Percentiles rank a stretch among this genome's conserved stretches.
Evolutionary conservation across 805 yeast genomes (phyloP).

Genomic region (Lipomyces anomalus): DNA sequence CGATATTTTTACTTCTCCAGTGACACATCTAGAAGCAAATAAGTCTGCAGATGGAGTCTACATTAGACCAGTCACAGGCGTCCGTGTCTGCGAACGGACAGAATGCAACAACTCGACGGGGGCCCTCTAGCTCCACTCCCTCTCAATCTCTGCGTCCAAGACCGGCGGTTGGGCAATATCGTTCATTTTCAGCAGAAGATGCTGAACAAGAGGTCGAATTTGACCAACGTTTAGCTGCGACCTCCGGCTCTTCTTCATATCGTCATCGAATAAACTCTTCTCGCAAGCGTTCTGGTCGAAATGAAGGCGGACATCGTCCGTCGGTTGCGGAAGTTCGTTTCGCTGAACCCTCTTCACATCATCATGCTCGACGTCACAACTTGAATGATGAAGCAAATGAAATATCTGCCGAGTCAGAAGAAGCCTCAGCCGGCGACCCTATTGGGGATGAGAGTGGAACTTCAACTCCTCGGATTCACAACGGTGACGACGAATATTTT

Average conservation of each 20-base stretch:
- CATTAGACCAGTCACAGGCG: too few species aligned
- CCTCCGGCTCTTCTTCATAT: conserved; percentile 5
- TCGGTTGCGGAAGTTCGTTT: conserved; percentile 21
- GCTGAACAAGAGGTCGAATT: conserved; percentile 14
- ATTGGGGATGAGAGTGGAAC: conserved; percentile 23
- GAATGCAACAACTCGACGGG: too few species aligned
- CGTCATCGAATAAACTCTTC: conserved; percentile 8
- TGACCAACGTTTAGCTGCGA: conserved; percentile 10
- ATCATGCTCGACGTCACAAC: conserved; percentile 9
- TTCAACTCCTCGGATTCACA: conserved; percentile 26
- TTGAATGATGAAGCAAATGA: conserved; percentile 4
- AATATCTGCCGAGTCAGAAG: conserved; percentile 2
- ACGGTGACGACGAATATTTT: conserved; percentile 35
- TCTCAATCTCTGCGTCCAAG: too few species aligned
- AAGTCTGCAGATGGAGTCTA: too few species aligned
- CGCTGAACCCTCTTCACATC: conserved; percentile 22
- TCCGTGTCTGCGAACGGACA: too few species aligned
- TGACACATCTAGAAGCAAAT: too few species aligned
- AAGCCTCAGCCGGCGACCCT: conserved; percentile 10
- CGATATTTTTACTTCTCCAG: too few species aligned
- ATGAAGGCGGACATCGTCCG: conserved; percentile 8
- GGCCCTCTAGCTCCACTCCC: too few species aligned
- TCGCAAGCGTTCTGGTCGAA: conserved; percentile 10
- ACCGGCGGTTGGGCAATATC: conserved; percentile 1
- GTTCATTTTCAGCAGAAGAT: conserved; percentile 22